phyloP scores from a whole-genome alignment of 176 grass and related monocot species.

The Leersia perrieri region DNA sequence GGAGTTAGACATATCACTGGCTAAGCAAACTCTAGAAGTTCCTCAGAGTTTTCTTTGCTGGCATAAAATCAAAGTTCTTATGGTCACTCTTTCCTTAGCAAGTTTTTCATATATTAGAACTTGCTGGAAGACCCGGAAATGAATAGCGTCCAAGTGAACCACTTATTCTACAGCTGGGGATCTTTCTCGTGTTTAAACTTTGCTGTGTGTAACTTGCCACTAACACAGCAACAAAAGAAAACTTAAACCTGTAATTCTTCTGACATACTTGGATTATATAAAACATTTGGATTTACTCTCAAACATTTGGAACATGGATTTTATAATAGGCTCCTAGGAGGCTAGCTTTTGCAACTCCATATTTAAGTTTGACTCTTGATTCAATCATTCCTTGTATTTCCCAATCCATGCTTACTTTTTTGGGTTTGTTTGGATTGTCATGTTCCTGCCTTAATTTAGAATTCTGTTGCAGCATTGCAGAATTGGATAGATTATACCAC shows the following conservation, averaged over 20 bases:
- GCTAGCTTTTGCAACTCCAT: neutral
- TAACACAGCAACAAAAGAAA: neutral
- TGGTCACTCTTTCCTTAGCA: neutral
- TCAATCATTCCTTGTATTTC: conserved; percentile 7
- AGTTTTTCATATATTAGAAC: neutral
- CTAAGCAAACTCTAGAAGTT: neutral
- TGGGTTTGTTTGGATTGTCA: neutral
- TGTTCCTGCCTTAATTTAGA: conserved; percentile 7
- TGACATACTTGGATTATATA: neutral
- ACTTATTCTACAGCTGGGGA: neutral
- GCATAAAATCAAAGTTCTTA: neutral
- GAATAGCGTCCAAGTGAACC: neutral
- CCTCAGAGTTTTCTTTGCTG: neutral
- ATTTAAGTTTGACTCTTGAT: neutral
- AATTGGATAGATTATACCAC: conserved; percentile 81
- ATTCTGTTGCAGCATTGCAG: conserved; percentile 53
- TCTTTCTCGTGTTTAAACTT: neutral
- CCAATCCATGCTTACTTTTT: neutral
- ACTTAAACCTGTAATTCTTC: neutral
- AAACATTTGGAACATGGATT: neutral
- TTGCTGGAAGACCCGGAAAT: neutral
- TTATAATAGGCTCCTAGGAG: neutral
- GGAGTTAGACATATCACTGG: neutral
- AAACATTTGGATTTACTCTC: neutral
- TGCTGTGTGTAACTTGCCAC: neutral